Evolutionary conservation across 805 yeast genomes (phyloP).

Genomic region (Geotrichum ghanense): DNA sequence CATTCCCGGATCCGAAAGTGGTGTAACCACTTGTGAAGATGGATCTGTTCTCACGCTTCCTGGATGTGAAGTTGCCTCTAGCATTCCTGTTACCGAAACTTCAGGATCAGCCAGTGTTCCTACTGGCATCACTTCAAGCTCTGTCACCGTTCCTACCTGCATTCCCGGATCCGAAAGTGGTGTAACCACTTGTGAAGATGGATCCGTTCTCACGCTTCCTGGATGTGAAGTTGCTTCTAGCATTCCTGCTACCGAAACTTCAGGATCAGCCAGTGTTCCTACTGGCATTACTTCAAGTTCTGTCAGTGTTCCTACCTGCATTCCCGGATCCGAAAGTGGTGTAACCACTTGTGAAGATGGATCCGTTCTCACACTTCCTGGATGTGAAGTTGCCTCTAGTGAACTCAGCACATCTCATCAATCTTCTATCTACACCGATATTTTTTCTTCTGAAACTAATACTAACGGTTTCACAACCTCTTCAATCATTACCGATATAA

Average conservation of each 20-base stretch:
- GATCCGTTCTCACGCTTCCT: not conserved
- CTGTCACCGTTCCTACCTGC: not conserved
- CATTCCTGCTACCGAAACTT: slow-evolving; percentile 4
- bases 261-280: slow-evolving; percentile 1
- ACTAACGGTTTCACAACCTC: too few relatives aligned
- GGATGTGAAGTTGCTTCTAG: slow-evolving; percentile 1
- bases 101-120: too few relatives aligned
- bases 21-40: not conserved
- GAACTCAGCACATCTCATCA: not conserved
- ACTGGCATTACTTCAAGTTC: slow-evolving; percentile 1
- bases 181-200: not conserved
- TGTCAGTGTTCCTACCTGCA: too few relatives aligned
- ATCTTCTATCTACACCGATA: not conserved
- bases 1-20: not conserved
- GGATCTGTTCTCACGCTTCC: not conserved
- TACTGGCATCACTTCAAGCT: not conserved
- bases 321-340: too few relatives aligned
- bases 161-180: not conserved
- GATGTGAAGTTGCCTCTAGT: not conserved
- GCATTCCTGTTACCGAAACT: too few relatives aligned
- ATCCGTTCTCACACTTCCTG: not conserved
- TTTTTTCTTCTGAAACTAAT: too few relatives aligned
- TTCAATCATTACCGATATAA: too few relatives aligned
- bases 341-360: too few relatives aligned
- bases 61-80: not conserved